These are phyloP conservation scores for Penicillium paradoxum DNA, from an alignment of 495 filamentous ascomycete species.

Conservation along the genomic window DNA sequence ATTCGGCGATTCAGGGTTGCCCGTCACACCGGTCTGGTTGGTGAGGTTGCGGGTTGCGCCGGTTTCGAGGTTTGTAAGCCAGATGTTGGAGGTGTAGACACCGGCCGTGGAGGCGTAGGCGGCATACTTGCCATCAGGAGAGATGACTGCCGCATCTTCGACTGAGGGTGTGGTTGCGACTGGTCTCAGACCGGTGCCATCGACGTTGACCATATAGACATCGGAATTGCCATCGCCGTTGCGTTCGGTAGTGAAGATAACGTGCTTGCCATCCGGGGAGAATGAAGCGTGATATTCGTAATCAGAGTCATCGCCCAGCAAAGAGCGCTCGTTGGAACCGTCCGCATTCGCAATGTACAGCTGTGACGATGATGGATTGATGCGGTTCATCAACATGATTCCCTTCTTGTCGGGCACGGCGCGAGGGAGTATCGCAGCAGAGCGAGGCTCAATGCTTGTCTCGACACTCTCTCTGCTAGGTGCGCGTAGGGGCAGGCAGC, in stretches of 20 bases:
- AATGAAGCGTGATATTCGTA: constrained; percentile 36
- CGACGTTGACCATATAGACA: constrained; percentile 13
- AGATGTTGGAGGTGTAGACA: constrained; percentile 24
- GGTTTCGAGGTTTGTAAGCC: constrained; percentile 22
- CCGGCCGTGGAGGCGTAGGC: constrained; percentile 26
- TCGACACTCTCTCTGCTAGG: background rate
- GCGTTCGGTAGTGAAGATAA: constrained; percentile 26
- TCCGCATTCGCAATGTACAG: constrained; percentile 32
- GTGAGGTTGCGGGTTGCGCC: constrained; percentile 24
- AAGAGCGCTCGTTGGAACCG: constrained; percentile 25
- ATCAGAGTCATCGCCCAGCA: constrained; percentile 19
- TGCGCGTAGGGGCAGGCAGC: background rate
- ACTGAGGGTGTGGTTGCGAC: constrained; percentile 16
- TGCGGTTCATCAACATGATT: constrained; percentile 31
- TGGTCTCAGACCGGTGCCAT: background rate
- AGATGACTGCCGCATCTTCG: constrained; percentile 25
- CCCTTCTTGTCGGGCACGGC: constrained; percentile 15
- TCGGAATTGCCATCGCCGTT: constrained; percentile 32
- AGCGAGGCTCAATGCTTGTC: background rate
- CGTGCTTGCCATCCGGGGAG: constrained; percentile 27
- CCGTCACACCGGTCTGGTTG: constrained; percentile 2
- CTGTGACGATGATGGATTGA: constrained; percentile 25
- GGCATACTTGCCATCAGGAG: constrained; percentile 20
- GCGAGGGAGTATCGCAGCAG: background rate
- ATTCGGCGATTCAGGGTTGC: constrained; percentile 9